A percentile compares a stretch with the other conserved stretches of the same genome.
Evolutionary conservation across 163 green algal genomes (phyloP).

Genomic region (Botryococcus braunii): DNA sequence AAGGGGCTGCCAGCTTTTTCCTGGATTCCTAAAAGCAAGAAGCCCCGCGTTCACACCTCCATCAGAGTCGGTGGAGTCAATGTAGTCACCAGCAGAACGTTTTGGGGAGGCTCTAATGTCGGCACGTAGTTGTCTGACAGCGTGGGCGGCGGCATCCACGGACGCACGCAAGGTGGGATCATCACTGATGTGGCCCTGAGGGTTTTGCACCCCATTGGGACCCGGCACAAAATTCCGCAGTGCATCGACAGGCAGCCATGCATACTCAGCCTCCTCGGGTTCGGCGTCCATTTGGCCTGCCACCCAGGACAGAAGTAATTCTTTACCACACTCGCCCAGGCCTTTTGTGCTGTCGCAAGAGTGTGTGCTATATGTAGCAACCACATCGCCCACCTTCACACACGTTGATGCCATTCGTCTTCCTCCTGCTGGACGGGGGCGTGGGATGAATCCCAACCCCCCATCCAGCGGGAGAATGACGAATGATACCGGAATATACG

Average conservation of each 20-base stretch:
- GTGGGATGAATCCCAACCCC: too few relatives aligned
- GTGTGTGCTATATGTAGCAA: too few relatives aligned
- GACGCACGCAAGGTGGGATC: constrained; percentile 36
- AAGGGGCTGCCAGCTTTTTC: not conserved
- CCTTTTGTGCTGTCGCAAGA: too few relatives aligned
- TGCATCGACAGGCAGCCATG: constrained; percentile 71
- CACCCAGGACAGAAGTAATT: too few relatives aligned
- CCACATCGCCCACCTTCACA: too few relatives aligned
- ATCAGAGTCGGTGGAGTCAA: constrained; percentile 57
- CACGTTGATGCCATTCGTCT: too few relatives aligned
- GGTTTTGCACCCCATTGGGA: constrained; percentile 13
- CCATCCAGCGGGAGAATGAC: too few relatives aligned
- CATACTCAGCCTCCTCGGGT: constrained; percentile 82
- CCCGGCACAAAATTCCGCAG: constrained; percentile 65
- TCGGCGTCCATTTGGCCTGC: constrained; percentile 11
- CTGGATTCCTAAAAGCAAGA: not conserved
- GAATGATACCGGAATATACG: too few relatives aligned
- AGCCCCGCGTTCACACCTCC: constrained; percentile 43
- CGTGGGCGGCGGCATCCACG: not conserved
- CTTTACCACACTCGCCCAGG: too few relatives aligned
- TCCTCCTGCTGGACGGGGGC: too few relatives aligned
- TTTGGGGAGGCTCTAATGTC: constrained; percentile 27
- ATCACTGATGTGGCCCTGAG: constrained; percentile 7
- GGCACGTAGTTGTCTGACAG: not conserved
- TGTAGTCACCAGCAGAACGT: constrained; percentile 10